A percentile compares a stretch with the other conserved stretches of the same genome.
Conservation (phyloP, 1,139 yeast species). For the Pichia sp. region DNA sequence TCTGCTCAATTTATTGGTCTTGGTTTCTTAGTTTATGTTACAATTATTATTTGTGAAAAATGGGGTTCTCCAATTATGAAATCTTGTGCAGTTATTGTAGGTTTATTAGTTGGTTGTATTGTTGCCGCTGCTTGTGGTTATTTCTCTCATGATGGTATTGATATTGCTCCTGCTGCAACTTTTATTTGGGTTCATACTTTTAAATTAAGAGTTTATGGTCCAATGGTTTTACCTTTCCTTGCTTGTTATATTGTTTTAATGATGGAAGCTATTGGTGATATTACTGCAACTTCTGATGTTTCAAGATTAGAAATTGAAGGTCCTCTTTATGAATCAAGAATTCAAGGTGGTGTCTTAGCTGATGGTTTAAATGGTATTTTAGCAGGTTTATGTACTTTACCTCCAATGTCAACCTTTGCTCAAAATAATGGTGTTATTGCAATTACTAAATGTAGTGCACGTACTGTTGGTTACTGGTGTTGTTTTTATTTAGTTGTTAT, state of each 20-base stretch:
- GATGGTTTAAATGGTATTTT: slow-evolving; percentile 69
- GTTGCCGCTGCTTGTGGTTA: slow-evolving; percentile 90
- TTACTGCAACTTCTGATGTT: slow-evolving; percentile 88
- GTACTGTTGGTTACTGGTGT: slow-evolving; percentile 85
- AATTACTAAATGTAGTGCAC: slow-evolving; percentile 81
- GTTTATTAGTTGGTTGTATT: slow-evolving; percentile 79
- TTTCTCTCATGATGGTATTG: slow-evolving; percentile 51
- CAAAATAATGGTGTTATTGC: slow-evolving; percentile 93
- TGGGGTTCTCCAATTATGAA: slow-evolving; percentile 95
- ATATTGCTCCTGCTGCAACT: slow-evolving; percentile 73
- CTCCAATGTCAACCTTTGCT: slow-evolving; percentile 86
- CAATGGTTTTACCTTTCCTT: slow-evolving; percentile 73
- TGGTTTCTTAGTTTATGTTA: slow-evolving; percentile 72
- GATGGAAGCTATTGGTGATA: slow-evolving; percentile 92
- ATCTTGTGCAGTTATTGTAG: slow-evolving; percentile 83
- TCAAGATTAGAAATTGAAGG: slow-evolving; percentile 82
- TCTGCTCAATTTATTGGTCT: slow-evolving; percentile 79
- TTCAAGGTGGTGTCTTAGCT: slow-evolving; percentile 88
- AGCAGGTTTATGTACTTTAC: slow-evolving; percentile 68
- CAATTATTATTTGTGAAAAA: slow-evolving; percentile 69
- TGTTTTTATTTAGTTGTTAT: slow-evolving; percentile 73
- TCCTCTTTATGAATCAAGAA: slow-evolving; percentile 67
- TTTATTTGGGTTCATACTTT: slow-evolving; percentile 87
- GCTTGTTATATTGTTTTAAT: slow-evolving; percentile 74
- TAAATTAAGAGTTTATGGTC: slow-evolving; percentile 68